Evolutionary conservation across 2,329 filamentous ascomycete species (phyloP), one percentile per base, ranked within the genome.

Genomic region (Colletotrichum australisinense): DNA sequence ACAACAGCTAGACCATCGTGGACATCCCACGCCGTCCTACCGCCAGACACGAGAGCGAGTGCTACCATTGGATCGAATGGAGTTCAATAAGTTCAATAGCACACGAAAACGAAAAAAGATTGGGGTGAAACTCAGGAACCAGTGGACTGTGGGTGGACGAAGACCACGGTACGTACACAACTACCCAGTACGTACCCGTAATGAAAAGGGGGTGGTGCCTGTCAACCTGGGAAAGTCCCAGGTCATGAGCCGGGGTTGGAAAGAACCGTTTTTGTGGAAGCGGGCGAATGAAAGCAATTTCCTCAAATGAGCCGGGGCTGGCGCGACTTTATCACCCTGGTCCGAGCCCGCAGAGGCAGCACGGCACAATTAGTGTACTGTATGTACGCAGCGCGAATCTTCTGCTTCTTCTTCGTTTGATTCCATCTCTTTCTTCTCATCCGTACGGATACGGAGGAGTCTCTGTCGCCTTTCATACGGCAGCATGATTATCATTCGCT

Each of bases 211-310:
- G 69, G 46, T 66, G 63, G 63, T 67, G 72, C 63, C 68, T 74
- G 72, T 72, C 63, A 72, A 56, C 22, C 67, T 63, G 67, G 63
- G 69, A 69, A 72, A 58, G 68, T 63, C 26, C 30, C 32, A 30
- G n/a, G 30, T 49, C n/a, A 35, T 46, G 58, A 63, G 59, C 68
- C 30, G 56, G 65, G 73, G 69, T 24, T 46, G 46, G 22, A 49
- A 32, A 16, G 26, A 52, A 26, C 32, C 32, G 32, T 11, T 22
- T 24, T 57, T 67, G 74, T 75, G 74, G 74, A 42, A 62, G 69
- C 59, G 53, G 68, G 67, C 74, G 72, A 75, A 73, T 75, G 69
- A 75, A 74, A 64, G 60, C 73, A 75, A 75, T 75, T 75, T 75
- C 74, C 68, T 55, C 57, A 75, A 75, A 75, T 75, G 74, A 75